These are phyloP conservation scores for Thermoascus crustaceus DNA, from an alignment of 2,329 filamentous ascomycete genomes.

Conservation along the genomic window DNA sequence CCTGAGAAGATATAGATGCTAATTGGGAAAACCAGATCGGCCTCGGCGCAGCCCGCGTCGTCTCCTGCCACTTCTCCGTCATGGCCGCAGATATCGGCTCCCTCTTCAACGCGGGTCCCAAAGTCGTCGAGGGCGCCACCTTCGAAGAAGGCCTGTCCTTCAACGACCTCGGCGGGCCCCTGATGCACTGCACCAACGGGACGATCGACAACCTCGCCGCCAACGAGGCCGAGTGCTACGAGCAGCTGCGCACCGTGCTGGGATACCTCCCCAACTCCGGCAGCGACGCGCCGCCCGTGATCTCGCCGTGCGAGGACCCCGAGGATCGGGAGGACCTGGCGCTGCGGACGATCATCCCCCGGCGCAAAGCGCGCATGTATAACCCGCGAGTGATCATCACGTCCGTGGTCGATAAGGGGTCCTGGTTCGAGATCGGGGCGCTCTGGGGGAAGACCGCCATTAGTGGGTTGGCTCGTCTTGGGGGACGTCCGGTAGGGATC, in stretches of 20 bases:
- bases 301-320: slow-evolving; percentile 39
- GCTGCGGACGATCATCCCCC: slow-evolving; percentile 50
- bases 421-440: slow-evolving; percentile 57
- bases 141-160: slow-evolving; percentile 56
- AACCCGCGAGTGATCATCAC: slow-evolving; percentile 50
- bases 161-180: slow-evolving; percentile 52
- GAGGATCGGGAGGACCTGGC: slow-evolving; percentile 41
- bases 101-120: slow-evolving; percentile 57
- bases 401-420: slow-evolving; percentile 47
- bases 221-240: slow-evolving; percentile 54
- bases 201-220: slow-evolving; percentile 58
- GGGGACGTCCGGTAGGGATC: slow-evolving; percentile 51
- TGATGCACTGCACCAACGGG: slow-evolving; percentile 56
- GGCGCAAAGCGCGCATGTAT: slow-evolving; percentile 53
- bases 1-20: neutral
- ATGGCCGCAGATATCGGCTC: slow-evolving; percentile 57
- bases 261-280: slow-evolving; percentile 53
- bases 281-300: slow-evolving; percentile 44
- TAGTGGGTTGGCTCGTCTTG: slow-evolving; percentile 51
- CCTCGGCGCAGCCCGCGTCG: slow-evolving; percentile 53
- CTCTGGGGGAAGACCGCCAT: slow-evolving; percentile 57
- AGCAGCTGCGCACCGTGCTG: slow-evolving; percentile 51
- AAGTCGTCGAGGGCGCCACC: slow-evolving; percentile 54
- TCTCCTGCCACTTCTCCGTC: slow-evolving; percentile 56
- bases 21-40: slow-evolving; percentile 39